A percentile compares a stretch with the other conserved stretches of the same genome.
Evolutionary conservation across 306 rosid genomes (phyloP).

Genomic region (Cicer pinnatifidum): DNA sequence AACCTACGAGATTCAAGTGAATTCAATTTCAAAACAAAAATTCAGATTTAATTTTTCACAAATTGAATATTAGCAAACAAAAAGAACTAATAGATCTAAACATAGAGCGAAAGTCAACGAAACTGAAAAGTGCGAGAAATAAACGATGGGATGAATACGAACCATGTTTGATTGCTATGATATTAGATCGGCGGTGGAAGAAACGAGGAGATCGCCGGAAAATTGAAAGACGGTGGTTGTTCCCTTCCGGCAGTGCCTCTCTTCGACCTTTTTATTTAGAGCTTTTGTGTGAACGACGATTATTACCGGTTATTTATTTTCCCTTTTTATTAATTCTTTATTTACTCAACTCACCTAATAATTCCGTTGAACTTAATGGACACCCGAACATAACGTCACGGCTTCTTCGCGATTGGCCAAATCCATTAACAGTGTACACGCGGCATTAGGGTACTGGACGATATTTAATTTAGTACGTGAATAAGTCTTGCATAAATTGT

Average conservation of each 20-base stretch:
- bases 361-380: neutral
- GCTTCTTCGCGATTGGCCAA: constrained; percentile 45
- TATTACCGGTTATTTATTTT: neutral
- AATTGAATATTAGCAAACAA: neutral
- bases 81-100: constrained; percentile 34
- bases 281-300: constrained; percentile 10
- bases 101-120: neutral
- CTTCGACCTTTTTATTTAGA: constrained; percentile 40
- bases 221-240: constrained; percentile 27
- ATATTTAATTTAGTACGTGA: neutral
- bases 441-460: neutral
- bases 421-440: constrained; percentile 8
- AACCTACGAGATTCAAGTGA: neutral
- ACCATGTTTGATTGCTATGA: constrained; percentile 46
- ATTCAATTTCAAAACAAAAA: constrained; percentile 17
- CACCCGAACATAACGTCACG: constrained; percentile 51
- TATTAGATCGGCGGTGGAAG: constrained; percentile 37
- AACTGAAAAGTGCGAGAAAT: neutral
- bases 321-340: constrained; percentile 22
- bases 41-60: neutral
- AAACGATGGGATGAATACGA: neutral
- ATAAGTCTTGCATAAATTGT: neutral
- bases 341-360: neutral
- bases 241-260: constrained; percentile 44
- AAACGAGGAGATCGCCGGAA: constrained; percentile 50